Percentiles rank a stretch among this genome's conserved stretches.
Conservation (phyloP, 768 basidiomycete species). For the Clitopilus passeckerianus region DNA sequence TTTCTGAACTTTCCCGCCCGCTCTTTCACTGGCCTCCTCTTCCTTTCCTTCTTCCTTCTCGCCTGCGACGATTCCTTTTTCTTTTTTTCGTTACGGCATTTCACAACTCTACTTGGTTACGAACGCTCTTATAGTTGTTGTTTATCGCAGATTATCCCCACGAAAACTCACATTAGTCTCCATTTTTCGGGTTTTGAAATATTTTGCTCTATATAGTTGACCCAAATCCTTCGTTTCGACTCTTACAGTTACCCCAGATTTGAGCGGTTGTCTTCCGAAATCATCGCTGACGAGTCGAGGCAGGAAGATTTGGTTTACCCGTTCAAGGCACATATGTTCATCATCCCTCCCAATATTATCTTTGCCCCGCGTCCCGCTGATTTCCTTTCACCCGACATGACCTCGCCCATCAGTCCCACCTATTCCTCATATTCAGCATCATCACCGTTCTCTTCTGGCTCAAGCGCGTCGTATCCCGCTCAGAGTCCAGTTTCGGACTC, state of each 20-base stretch:
- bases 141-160: background rate
- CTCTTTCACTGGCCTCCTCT: background rate
- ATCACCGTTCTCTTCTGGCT: conserved; percentile 35
- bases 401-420: conserved; percentile 27
- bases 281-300: background rate
- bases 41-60: background rate
- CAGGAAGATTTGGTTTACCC: background rate
- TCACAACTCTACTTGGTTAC: background rate
- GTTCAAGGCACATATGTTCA: background rate
- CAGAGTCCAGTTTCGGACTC: conserved; percentile 23
- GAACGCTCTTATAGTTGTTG: background rate
- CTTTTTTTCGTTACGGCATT: background rate
- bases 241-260: background rate
- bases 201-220: background rate
- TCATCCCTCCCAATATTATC: conserved; percentile 4
- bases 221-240: background rate
- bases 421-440: conserved; percentile 29
- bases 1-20: conserved; percentile 6
- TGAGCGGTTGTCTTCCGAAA: background rate
- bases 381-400: conserved; percentile 14
- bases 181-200: background rate
- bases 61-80: background rate
- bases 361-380: conserved; percentile 6
- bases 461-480: conserved; percentile 25
- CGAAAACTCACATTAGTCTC: background rate